Conservation (phyloP, 2,329 filamentous ascomycete species). For the Calonectria crousiana region DNA sequence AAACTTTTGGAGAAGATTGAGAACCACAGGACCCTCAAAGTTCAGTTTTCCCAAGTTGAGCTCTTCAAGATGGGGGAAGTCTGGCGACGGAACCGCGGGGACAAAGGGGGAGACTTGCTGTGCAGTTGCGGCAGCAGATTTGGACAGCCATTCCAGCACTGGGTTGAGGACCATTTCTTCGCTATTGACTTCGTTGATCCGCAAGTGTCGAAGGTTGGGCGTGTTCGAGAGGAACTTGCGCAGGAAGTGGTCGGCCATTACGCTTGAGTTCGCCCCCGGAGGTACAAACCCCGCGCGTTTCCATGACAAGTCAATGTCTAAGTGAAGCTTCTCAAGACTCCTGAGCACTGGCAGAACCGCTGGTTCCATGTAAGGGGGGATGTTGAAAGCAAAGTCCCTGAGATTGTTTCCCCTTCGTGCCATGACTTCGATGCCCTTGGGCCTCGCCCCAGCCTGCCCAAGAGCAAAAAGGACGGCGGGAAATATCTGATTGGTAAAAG, state of each 20-base stretch:
- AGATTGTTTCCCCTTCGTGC: slow-evolving; percentile 50
- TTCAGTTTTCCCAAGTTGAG: slow-evolving; percentile 59
- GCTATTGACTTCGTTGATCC: slow-evolving; percentile 57
- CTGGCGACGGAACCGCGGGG: slow-evolving; percentile 37
- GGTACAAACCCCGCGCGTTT: slow-evolving; percentile 9
- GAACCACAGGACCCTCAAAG: slow-evolving; percentile 45
- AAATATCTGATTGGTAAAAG: slow-evolving; percentile 53
- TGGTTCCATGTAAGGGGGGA: slow-evolving; percentile 55
- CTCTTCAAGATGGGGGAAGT: slow-evolving; percentile 51
- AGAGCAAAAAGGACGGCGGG: slow-evolving; percentile 56
- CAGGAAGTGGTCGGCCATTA: slow-evolving; percentile 31
- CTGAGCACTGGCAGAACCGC: slow-evolving; percentile 56
- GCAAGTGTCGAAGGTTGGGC: slow-evolving; percentile 62
- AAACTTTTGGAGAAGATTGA: slow-evolving; percentile 56
- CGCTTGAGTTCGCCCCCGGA: neutral
- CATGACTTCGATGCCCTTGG: slow-evolving; percentile 62
- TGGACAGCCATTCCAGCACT: slow-evolving; percentile 56
- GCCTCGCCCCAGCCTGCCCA: slow-evolving; percentile 51
- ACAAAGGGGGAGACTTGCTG: neutral
- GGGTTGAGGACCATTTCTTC: slow-evolving; percentile 29
- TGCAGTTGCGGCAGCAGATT: slow-evolving; percentile 10
- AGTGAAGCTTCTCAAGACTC: slow-evolving; percentile 58
- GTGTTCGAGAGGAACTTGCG: slow-evolving; percentile 41
- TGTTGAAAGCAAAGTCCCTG: slow-evolving; percentile 58
- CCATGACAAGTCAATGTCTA: slow-evolving; percentile 42